Percentiles rank a stretch among this genome's conserved stretches.
phyloP scores from a whole-genome alignment of 768 basidiomycete species.

The Serendipita sp. region DNA sequence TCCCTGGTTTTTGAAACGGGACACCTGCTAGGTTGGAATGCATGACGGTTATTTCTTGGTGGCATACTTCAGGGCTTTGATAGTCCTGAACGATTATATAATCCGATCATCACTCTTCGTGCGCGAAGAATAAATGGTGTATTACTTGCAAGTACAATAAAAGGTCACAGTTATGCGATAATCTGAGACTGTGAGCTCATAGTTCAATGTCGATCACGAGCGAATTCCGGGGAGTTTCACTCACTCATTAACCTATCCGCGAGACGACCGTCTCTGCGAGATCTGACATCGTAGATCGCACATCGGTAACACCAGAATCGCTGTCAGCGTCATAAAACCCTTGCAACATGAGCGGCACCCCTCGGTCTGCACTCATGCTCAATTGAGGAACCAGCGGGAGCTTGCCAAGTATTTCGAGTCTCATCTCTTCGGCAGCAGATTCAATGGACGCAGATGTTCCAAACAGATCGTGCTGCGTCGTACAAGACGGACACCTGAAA shows the following conservation, averaged over 20 bases:
- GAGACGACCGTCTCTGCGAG: neutral
- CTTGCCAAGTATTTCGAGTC: slow-evolving; percentile 54
- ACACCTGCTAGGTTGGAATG: no score
- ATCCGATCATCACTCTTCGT: no score
- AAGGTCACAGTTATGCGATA: no score
- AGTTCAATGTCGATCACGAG: no score
- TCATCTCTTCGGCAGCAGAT: slow-evolving; percentile 36
- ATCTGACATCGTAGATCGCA: neutral
- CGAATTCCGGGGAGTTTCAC: no score
- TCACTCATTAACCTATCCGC: neutral
- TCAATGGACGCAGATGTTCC: slow-evolving; percentile 54
- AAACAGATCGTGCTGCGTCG: slow-evolving; percentile 44
- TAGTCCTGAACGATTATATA: no score
- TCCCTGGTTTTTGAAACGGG: neutral
- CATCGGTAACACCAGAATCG: neutral
- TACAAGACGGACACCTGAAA: slow-evolving; percentile 62
- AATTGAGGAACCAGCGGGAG: slow-evolving; percentile 65
- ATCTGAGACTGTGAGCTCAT: no score
- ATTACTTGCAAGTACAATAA: no score
- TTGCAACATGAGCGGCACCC: slow-evolving; percentile 27
- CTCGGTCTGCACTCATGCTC: slow-evolving; percentile 53
- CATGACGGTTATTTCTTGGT: no score
- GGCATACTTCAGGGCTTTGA: no score
- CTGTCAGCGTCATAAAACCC: neutral
- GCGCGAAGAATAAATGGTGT: no score